These are phyloP conservation scores for Corynespora cassiicola DNA, from an alignment of 2,329 filamentous ascomycete species.

Conservation along the genomic window DNA sequence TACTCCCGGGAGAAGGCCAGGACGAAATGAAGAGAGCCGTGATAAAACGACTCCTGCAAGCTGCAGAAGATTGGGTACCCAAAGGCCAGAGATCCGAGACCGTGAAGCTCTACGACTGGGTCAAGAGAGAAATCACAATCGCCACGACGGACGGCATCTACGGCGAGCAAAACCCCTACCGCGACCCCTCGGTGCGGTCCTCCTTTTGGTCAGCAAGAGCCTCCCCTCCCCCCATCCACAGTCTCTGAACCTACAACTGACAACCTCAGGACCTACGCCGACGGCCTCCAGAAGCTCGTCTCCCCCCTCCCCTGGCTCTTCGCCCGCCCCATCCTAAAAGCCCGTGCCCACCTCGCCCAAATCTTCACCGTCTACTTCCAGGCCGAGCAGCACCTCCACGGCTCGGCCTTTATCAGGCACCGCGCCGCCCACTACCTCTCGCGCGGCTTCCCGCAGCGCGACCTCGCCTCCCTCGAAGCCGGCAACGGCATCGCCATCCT, in stretches of 20 bases:
- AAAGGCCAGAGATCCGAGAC: background rate
- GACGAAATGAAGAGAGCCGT: constrained; percentile 47
- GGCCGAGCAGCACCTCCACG: constrained; percentile 38
- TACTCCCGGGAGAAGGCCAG: constrained; percentile 36
- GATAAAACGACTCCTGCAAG: constrained; percentile 21
- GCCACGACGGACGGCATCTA: constrained; percentile 48
- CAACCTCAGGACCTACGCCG: background rate
- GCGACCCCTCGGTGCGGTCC: constrained; percentile 30
- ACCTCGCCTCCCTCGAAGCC: constrained; percentile 50
- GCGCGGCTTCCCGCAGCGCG: constrained; percentile 33
- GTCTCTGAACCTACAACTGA: constrained; percentile 3
- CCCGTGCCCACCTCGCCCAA: constrained; percentile 38
- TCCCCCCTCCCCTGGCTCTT: too few relatives aligned
- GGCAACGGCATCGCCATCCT: constrained; percentile 46
- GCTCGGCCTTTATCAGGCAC: constrained; percentile 41
- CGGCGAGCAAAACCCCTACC: constrained; percentile 47
- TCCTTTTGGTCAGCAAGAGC: constrained; percentile 16
- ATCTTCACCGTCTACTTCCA: constrained; percentile 48
- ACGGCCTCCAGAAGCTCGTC: too few relatives aligned
- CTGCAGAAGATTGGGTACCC: background rate
- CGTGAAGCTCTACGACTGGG: constrained; percentile 23
- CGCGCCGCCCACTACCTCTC: constrained; percentile 36
- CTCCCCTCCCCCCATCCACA: background rate
- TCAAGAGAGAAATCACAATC: constrained; percentile 33
- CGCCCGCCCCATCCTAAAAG: constrained; percentile 31